Percentiles rank a stretch among this genome's conserved stretches.
phyloP scores from a whole-genome alignment of 2,329 filamentous ascomycete genomes.

The Aschersonia sp. region DNA sequence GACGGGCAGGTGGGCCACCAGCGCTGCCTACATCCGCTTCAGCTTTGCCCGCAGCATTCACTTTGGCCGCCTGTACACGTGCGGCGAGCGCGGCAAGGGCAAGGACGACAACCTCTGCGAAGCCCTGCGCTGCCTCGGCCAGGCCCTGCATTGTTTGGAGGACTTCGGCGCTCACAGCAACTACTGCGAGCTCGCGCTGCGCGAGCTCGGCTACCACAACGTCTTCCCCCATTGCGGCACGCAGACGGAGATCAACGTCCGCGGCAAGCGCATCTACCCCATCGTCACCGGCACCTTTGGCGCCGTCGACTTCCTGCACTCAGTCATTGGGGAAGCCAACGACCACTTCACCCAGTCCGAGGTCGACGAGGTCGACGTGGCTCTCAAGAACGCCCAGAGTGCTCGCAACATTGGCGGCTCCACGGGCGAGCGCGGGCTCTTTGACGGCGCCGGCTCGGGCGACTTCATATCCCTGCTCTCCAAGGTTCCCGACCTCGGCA shows the following conservation, averaged over 20 bases:
- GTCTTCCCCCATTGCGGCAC: conserved; percentile 67
- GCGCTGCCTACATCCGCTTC: conserved; percentile 67
- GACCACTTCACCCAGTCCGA: conserved; percentile 79
- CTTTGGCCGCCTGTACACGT: conserved; percentile 61
- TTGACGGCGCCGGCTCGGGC: conserved; percentile 23
- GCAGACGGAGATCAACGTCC: conserved; percentile 45
- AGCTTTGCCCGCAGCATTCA: conserved; percentile 64
- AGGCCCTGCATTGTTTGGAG: conserved; percentile 65
- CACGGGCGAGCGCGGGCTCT: conserved; percentile 24
- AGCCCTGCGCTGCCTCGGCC: conserved; percentile 61
- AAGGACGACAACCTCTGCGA: conserved; percentile 69
- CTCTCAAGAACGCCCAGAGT: conserved; percentile 53
- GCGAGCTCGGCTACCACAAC: conserved; percentile 65
- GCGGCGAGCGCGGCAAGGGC: conserved; percentile 42
- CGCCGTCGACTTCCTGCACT: conserved; percentile 73
- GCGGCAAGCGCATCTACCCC: conserved; percentile 54
- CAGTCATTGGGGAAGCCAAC: conserved; percentile 60
- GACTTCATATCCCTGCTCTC: conserved; percentile 60
- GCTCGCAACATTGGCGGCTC: conserved; percentile 19
- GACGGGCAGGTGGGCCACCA: conserved; percentile 74
- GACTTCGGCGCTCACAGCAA: conserved; percentile 73
- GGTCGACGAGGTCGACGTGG: conserved; percentile 65
- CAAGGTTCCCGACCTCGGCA: conserved; percentile 59
- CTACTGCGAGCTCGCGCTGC: conserved; percentile 64
- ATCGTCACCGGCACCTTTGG: conserved; percentile 64